Percentiles rank a stretch among this genome's conserved stretches.
phyloP scores from a whole-genome alignment of 202 grass and related monocot species.

The Musa balbisiana region DNA sequence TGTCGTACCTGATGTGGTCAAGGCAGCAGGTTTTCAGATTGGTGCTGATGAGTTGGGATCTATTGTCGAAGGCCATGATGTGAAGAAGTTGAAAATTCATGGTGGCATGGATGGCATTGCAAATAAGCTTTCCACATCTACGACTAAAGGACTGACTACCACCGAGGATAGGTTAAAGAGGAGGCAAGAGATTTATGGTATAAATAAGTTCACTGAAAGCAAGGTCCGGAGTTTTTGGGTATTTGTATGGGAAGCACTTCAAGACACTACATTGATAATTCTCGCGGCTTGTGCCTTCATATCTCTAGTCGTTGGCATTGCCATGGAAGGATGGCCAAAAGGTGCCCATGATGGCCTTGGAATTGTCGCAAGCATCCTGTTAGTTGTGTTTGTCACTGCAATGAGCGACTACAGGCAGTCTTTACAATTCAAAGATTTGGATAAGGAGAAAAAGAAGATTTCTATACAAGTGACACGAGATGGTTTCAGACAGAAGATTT shows the following conservation, averaged over 20 bases:
- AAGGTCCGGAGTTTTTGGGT: constrained; percentile 13
- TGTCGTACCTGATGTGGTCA: constrained; percentile 12
- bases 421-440: constrained; percentile 22
- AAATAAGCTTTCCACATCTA: constrained; percentile 7
- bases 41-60: constrained; percentile 20
- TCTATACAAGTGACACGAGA: constrained; percentile 19
- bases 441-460: constrained; percentile 25
- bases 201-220: constrained; percentile 22
- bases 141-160: constrained; percentile 1
- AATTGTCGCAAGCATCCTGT: constrained; percentile 23
- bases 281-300: constrained; percentile 10
- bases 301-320: constrained; percentile 13
- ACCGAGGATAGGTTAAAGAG: neutral
- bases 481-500: constrained; percentile 22
- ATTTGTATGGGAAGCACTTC: constrained; percentile 24
- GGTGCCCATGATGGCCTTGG: constrained; percentile 23
- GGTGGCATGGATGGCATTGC: constrained; percentile 13
- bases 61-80: constrained; percentile 21
- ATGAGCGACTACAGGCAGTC: constrained; percentile 21
- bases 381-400: constrained; percentile 22
- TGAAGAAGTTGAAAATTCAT: constrained; percentile 21
- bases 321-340: constrained; percentile 23
- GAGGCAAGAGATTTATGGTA: constrained; percentile 21
- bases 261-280: constrained; percentile 22
- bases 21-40: constrained; percentile 19